Evolutionary conservation across 2,329 filamentous ascomycete species (phyloP), one percentile per base, ranked within the genome.

Genomic region (Truncatella angustata): DNA sequence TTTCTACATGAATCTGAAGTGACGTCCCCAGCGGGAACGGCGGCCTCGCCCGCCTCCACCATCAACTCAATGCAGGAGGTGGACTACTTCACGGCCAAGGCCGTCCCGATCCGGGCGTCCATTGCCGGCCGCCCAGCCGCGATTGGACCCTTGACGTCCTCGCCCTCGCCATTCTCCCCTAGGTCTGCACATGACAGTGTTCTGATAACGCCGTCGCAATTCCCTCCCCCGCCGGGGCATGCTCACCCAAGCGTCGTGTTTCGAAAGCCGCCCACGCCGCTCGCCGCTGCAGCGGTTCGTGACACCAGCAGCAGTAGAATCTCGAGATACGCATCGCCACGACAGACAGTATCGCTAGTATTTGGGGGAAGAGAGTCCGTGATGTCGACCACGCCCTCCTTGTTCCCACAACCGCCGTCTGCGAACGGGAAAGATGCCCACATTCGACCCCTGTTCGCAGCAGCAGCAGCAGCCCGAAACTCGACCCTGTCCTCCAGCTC

Each of bases 11-110:
- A n/a, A n/a, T n/a, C n/a, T n/a, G n/a, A n/a, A n/a, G n/a, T n/a
- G n/a, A n/a, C n/a, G n/a, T 6, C 34, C 32, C n/a, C 20, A 5
- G 11, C 18, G 16, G 28, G 12, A n/a, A 18, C 23, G 18, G 32
- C 45, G 34, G 14, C 20, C 11, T 36, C 30, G 20, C 40, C 40
- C 40, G 23, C 23, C 4, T 44, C 40, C 23, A 24, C 40, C 23
- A 26, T 28, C 12, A 12, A 16, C 14, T 9, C 16, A 23, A n/a
- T 18, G 20, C 12, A 32, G 12, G 9, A 30, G 12, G 45, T 37
- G 32, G 23, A 34, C 45, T 49, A 49, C 34, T 49, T 49, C 34
- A 49, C 45, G n/a, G 45, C 30, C 32, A 49, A 49, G 34, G 45
- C 45, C 9, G 45, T 49, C n/a, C 34, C 45, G 16, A 39, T 49